These are phyloP conservation scores for Pythium phragmitis DNA, from an alignment of 352 stramenopile species.

Conservation along the genomic window DNA sequence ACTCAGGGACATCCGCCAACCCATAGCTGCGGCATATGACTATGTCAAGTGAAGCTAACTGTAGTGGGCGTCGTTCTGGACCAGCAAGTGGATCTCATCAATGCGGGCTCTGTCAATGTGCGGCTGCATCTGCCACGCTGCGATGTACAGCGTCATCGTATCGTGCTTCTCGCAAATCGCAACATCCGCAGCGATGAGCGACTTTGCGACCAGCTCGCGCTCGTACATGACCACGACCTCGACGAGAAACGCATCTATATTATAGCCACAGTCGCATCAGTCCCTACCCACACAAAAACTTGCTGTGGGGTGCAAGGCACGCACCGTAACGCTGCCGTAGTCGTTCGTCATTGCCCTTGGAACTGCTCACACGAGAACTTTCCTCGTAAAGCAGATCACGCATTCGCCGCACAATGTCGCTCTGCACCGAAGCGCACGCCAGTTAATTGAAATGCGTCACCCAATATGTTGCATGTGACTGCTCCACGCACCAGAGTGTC, in stretches of 20 bases:
- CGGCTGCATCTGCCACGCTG: conserved; percentile 87
- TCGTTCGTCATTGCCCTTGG: conserved; percentile 29
- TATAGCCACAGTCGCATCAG: neutral
- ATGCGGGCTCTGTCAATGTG: conserved; percentile 62
- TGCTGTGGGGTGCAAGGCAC: neutral
- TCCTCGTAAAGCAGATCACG: conserved; percentile 31
- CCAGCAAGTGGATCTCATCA: conserved; percentile 58
- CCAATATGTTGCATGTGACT: neutral
- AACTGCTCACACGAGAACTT: neutral
- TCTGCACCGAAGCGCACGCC: neutral
- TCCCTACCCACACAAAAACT: neutral
- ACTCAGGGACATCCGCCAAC: neutral
- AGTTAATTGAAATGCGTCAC: neutral
- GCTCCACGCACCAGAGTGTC: conserved; percentile 39
- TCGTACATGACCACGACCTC: conserved; percentile 79
- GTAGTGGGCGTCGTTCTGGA: conserved; percentile 69
- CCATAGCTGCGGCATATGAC: too few relatives aligned
- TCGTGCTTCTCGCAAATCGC: conserved; percentile 72
- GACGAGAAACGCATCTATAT: conserved; percentile 51
- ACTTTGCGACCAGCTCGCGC: conserved; percentile 74
- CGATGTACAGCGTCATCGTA: conserved; percentile 71
- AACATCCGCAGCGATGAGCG: conserved; percentile 66
- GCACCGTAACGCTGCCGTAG: conserved; percentile 49
- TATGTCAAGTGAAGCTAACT: neutral
- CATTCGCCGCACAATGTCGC: conserved; percentile 47